Percentiles rank a stretch among this genome's conserved stretches.
Evolutionary conservation across 1,284 basidiomycete genomes (phyloP).

Genomic region (Rhodotorula mucilaginosa): DNA sequence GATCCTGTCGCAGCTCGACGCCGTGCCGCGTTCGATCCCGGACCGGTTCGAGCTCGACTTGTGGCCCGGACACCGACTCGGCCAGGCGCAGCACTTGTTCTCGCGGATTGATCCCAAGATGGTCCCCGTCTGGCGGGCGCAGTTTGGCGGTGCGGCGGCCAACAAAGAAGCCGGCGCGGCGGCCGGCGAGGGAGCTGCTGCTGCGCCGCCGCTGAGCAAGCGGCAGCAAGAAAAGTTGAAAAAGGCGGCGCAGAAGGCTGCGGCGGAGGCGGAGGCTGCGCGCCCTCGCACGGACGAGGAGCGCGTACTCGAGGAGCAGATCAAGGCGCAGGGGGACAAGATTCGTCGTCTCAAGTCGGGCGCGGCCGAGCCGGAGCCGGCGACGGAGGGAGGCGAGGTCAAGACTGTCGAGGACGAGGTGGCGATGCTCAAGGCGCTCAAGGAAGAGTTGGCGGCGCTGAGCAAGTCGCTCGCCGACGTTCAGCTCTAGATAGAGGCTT

Average conservation of each 20-base stretch:
- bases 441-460: slow-evolving; percentile 62
- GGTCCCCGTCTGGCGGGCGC: slow-evolving; percentile 75
- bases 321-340: slow-evolving; percentile 68
- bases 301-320: slow-evolving; percentile 64
- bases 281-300: slow-evolving; percentile 65
- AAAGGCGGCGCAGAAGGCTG: slow-evolving; percentile 49
- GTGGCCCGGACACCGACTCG: slow-evolving; percentile 79
- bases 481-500: not conserved
- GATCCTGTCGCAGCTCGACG: slow-evolving; percentile 85
- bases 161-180: slow-evolving; percentile 33
- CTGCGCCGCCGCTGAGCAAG: slow-evolving; percentile 54
- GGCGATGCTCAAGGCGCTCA: slow-evolving; percentile 57
- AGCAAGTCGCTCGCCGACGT: slow-evolving; percentile 11
- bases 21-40: slow-evolving; percentile 75
- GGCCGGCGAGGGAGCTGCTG: slow-evolving; percentile 29
- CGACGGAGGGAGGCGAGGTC: slow-evolving; percentile 49
- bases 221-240: slow-evolving; percentile 52
- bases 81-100: slow-evolving; percentile 85
- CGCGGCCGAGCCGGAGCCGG: slow-evolving; percentile 52
- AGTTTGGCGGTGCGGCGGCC: slow-evolving; percentile 68
- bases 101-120: slow-evolving; percentile 89
- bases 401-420: slow-evolving; percentile 53
- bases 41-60: slow-evolving; percentile 71
- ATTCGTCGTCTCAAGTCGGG: slow-evolving; percentile 68
- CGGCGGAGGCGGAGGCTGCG: slow-evolving; percentile 50